Evolutionary conservation across 2,329 filamentous ascomycete species (phyloP).

Genomic region (Xylaria sp.): DNA sequence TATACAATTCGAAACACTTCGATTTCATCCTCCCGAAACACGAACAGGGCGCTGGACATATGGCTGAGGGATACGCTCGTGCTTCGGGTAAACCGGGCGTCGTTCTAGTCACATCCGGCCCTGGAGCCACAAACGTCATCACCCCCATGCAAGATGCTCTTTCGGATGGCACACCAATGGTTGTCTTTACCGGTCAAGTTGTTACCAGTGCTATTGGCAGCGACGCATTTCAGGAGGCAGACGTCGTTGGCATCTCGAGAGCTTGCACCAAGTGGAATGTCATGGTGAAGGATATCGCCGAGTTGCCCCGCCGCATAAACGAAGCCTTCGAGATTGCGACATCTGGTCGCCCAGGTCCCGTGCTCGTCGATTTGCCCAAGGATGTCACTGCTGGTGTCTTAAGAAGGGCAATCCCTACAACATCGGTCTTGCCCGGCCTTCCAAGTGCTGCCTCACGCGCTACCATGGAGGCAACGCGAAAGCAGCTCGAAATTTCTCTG

Average conservation of each 20-base stretch:
- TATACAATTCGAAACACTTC: constrained; percentile 97
- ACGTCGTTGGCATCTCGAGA: constrained; percentile 91
- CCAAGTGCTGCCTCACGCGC: constrained; percentile 88
- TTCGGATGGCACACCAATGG: no score
- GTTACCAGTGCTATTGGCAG: no score
- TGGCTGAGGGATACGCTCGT: constrained; percentile 97
- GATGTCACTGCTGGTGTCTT: constrained; percentile 91
- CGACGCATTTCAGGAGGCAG: constrained; percentile 81
- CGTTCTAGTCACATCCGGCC: constrained; percentile 95
- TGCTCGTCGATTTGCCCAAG: constrained; percentile 95
- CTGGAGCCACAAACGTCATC: constrained; percentile 94
- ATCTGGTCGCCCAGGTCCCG: constrained; percentile 90
- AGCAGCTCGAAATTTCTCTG: constrained; percentile 79
- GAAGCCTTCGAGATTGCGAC: constrained; percentile 99
- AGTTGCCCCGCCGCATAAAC: constrained; percentile 92
- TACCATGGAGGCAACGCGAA: constrained; percentile 76
- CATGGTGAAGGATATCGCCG: constrained; percentile 95
- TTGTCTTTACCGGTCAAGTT: no score
- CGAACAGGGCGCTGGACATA: constrained; percentile 95
- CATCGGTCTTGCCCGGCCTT: constrained; percentile 78
- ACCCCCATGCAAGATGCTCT: constrained; percentile 66
- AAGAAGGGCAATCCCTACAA: constrained; percentile 82
- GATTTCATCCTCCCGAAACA: constrained; percentile 95
- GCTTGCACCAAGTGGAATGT: constrained; percentile 99
- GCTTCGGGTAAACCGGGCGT: constrained; percentile 94